Evolutionary conservation across 148 eudicot species (phyloP).

Genomic region (Chenopodium formosanum): DNA sequence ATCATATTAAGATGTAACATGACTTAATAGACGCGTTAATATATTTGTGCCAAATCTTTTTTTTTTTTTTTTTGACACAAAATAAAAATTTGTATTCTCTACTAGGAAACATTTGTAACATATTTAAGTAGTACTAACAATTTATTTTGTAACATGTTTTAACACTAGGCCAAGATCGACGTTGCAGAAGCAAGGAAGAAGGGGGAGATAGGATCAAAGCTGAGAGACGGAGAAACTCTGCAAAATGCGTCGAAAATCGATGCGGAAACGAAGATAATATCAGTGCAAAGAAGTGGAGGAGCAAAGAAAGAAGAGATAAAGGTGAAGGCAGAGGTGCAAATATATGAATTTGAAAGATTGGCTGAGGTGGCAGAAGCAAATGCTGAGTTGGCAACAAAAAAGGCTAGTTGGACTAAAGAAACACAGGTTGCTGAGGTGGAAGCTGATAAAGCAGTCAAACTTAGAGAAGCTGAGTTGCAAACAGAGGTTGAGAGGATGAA

Average conservation of each 20-base stretch:
- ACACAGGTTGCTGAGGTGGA: slow-evolving; percentile 53
- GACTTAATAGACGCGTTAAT: neutral
- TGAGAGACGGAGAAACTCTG: slow-evolving; percentile 38
- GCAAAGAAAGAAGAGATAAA: slow-evolving; percentile 47
- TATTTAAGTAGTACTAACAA: neutral
- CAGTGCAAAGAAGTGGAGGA: slow-evolving; percentile 37
- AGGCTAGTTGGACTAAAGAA: slow-evolving; percentile 45
- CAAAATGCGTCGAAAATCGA: slow-evolving; percentile 55
- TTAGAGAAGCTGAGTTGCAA: slow-evolving; percentile 53
- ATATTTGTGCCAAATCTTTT: neutral
- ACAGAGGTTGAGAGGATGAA: slow-evolving; percentile 49
- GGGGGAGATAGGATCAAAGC: slow-evolving; percentile 47
- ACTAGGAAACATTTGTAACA: neutral
- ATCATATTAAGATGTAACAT: neutral
- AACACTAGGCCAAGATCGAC: slow-evolving; percentile 40
- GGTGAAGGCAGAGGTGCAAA: slow-evolving; percentile 41
- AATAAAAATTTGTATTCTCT: neutral
- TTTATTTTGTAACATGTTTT: neutral
- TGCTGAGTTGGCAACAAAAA: slow-evolving; percentile 37
- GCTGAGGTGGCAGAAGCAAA: slow-evolving; percentile 56
- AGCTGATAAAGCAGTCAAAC: slow-evolving; percentile 42
- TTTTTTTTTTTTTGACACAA: too few relatives aligned
- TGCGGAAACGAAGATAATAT: slow-evolving; percentile 46
- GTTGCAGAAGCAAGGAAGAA: slow-evolving; percentile 55
- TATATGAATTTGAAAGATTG: slow-evolving; percentile 42